Evolutionary conservation across 805 yeast genomes (phyloP).

Genomic region (Kuraishia molischiana): DNA sequence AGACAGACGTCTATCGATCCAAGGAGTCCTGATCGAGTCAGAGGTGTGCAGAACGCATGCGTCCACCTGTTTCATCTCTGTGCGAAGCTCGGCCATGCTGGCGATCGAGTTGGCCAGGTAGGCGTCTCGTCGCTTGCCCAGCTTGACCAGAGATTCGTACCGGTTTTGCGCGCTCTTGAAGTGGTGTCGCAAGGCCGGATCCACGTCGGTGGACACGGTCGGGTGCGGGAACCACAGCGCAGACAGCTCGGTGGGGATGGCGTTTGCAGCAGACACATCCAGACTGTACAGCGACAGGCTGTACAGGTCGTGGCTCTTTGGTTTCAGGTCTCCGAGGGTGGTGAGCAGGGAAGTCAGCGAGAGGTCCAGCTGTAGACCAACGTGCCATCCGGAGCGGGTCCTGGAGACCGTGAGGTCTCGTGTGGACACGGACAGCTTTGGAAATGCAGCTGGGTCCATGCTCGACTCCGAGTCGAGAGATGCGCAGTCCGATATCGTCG

Average conservation of each 20-base stretch:
- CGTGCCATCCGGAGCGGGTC: neutral
- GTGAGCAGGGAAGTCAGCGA: neutral
- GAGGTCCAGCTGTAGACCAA: neutral
- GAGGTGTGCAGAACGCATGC: neutral
- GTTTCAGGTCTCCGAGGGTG: neutral
- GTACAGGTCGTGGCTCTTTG: neutral
- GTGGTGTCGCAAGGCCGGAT: neutral
- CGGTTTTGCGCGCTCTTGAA: neutral
- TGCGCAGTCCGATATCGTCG: too few relatives aligned
- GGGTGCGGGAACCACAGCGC: neutral
- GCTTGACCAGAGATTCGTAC: neutral
- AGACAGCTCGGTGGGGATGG: neutral
- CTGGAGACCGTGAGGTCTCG: neutral
- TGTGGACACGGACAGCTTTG: neutral
- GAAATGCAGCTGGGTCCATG: neutral
- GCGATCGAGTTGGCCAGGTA: neutral
- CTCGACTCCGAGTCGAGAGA: neutral
- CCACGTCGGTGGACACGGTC: neutral
- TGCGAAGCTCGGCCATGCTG: neutral
- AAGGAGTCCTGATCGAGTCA: neutral
- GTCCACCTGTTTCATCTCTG: neutral
- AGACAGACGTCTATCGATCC: neutral
- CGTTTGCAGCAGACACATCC: neutral
- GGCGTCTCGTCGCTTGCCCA: neutral
- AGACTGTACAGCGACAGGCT: neutral